Evolutionary conservation across 148 eudicot genomes (phyloP).

Genomic region (Salicornia ramosissima): DNA sequence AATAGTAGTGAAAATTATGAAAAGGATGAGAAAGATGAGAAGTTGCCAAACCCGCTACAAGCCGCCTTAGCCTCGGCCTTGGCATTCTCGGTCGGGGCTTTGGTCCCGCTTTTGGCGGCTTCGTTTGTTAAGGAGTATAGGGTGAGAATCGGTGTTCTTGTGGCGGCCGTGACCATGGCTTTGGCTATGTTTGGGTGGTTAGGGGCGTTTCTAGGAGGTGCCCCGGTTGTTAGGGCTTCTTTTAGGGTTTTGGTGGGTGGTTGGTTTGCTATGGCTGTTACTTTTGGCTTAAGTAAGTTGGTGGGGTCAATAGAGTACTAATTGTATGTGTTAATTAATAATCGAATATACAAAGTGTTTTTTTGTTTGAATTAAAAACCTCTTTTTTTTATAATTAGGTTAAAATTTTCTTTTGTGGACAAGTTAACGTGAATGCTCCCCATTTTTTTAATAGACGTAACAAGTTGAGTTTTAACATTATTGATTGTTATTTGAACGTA

Average conservation of each 20-base stretch:
- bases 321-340: not conserved
- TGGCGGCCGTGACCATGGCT: slow-evolving; percentile 38
- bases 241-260: slow-evolving; percentile 41
- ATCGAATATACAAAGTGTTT: not conserved
- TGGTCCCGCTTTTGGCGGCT: slow-evolving; percentile 39
- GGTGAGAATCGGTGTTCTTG: slow-evolving; percentile 37
- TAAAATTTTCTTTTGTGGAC: no score
- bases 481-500: no score
- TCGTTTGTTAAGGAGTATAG: slow-evolving; percentile 30
- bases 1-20: not conserved
- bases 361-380: not conserved
- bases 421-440: no score
- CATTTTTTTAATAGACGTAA: no score
- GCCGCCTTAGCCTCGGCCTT: slow-evolving; percentile 41
- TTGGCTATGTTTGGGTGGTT: slow-evolving; percentile 40
- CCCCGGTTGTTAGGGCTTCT: slow-evolving; percentile 31
- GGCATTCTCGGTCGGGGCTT: slow-evolving; percentile 37
- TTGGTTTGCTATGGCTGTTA: slow-evolving; percentile 44
- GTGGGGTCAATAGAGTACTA: slow-evolving; percentile 17
- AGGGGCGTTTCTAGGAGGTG: slow-evolving; percentile 39
- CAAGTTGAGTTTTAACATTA: no score
- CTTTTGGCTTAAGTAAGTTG: slow-evolving; percentile 40
- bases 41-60: slow-evolving; percentile 33
- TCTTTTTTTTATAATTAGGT: not conserved
- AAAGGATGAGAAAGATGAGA: slow-evolving; percentile 19